These are phyloP conservation scores for Pyrrhoderma lamaoense DNA, from an alignment of 1,284 basidiomycete genomes.

Conservation along the genomic window DNA sequence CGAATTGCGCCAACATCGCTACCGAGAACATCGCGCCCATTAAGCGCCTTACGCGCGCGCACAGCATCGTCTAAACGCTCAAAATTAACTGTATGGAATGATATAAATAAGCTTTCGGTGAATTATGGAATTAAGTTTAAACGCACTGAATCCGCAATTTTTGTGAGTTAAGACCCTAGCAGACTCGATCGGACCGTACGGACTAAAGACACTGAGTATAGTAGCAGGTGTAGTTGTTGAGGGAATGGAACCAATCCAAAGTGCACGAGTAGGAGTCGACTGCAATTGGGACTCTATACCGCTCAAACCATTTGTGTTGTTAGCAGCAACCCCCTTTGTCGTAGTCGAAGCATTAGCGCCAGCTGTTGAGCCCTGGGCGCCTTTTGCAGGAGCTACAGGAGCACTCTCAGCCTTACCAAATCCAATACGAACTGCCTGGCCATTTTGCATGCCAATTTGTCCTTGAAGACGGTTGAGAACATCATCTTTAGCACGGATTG, in stretches of 20 bases:
- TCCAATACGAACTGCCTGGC: constrained; percentile 91
- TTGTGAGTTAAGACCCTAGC: constrained; percentile 94
- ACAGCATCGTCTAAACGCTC: constrained; percentile 96
- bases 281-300: constrained; percentile 77
- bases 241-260: constrained; percentile 96
- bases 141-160: constrained; percentile 89
- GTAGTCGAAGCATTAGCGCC: constrained; percentile 58
- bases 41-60: constrained; percentile 87
- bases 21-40: constrained; percentile 91
- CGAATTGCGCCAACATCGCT: constrained; percentile 93
- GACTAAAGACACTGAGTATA: constrained; percentile 88
- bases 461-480: constrained; percentile 91
- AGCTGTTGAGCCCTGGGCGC: constrained; percentile 51
- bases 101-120: constrained; percentile 18
- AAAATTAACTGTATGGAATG: constrained; percentile 70
- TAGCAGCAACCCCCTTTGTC: constrained; percentile 39
- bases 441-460: constrained; percentile 88
- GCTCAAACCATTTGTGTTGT: constrained; percentile 42
- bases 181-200: constrained; percentile 95
- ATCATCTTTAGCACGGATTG: constrained; percentile 93
- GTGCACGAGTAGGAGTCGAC: constrained; percentile 82
- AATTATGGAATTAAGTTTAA: neutral
- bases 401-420: constrained; percentile 97
- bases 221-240: constrained; percentile 89
- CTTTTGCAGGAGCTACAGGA: constrained; percentile 79